phyloP scores from a whole-genome alignment of 208 protist genomes.

The Leishmania aethiopica region DNA sequence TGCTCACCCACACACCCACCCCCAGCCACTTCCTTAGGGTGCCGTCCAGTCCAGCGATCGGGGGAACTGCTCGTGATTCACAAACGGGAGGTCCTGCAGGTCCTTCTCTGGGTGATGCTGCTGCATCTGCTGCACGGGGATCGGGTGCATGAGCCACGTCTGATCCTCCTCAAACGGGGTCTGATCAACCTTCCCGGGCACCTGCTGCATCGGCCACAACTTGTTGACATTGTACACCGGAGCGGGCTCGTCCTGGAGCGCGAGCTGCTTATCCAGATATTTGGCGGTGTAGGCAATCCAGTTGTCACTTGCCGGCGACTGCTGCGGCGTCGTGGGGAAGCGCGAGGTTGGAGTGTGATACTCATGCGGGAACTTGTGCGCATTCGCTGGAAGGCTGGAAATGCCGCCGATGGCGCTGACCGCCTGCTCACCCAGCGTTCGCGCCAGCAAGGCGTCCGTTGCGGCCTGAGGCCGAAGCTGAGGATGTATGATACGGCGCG shows the following conservation, averaged over 20 bases:
- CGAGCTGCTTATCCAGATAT: conserved; percentile 85
- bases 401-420: conserved; percentile 36
- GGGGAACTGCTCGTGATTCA: conserved; percentile 92
- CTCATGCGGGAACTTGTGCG: conserved; percentile 80
- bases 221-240: conserved; percentile 87
- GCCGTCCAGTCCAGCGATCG: conserved; percentile 86
- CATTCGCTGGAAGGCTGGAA: conserved; percentile 68
- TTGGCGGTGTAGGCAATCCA: conserved; percentile 88
- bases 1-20: not conserved
- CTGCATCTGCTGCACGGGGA: conserved; percentile 87
- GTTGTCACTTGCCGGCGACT: conserved; percentile 42
- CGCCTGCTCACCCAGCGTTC: conserved; percentile 62
- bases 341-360: conserved; percentile 82
- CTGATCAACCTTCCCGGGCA: conserved; percentile 85
- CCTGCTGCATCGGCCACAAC: conserved; percentile 87
- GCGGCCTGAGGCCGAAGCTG: conserved; percentile 72
- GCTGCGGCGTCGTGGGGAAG: conserved; percentile 70
- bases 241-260: conserved; percentile 51
- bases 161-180: conserved; percentile 92
- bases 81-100: conserved; percentile 83
- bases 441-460: conserved; percentile 63
- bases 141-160: conserved; percentile 86
- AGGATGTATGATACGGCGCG: conserved; percentile 65
- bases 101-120: conserved; percentile 87
- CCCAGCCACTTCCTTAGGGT: conserved; percentile 36